Conservation (phyloP, 192 early-diverging fungal species). For the Chytriomyces sp. region DNA sequence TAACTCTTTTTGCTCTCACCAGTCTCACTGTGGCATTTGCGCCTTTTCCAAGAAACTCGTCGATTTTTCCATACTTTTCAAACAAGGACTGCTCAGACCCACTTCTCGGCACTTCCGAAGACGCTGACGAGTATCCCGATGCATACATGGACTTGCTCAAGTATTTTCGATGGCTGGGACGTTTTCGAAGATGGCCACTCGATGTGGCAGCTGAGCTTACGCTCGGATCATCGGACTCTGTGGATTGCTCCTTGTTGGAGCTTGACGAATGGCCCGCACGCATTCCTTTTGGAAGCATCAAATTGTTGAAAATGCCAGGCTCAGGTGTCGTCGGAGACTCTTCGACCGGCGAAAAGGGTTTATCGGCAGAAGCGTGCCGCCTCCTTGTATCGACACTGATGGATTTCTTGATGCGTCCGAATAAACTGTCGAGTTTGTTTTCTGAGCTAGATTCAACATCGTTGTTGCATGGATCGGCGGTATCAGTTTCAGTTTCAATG, state of each 20-base stretch:
- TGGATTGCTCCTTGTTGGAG: background rate
- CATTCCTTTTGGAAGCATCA: slow-evolving; percentile 20
- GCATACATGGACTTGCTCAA: slow-evolving; percentile 5
- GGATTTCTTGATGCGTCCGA: no score
- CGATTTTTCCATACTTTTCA: slow-evolving; percentile 59
- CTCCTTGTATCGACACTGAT: no score
- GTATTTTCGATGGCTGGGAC: background rate
- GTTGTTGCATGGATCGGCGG: no score
- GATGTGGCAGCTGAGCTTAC: background rate
- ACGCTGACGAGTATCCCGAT: background rate
- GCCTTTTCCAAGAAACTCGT: slow-evolving; percentile 58
- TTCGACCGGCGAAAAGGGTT: no score
- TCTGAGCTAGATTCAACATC: no score
- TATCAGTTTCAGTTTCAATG: no score
- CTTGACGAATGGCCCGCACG: background rate
- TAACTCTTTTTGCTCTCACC: slow-evolving; percentile 32
- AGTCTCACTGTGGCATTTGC: slow-evolving; percentile 56
- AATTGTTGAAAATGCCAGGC: slow-evolving; percentile 13
- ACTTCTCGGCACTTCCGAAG: background rate
- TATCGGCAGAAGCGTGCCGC: no score
- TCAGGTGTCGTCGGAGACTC: background rate
- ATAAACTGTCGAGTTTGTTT: no score
- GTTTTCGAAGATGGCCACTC: background rate
- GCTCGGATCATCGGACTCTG: background rate
- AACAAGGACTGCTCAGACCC: slow-evolving; percentile 43